Base-by-base conservation (phyloP, 179 eudicot genomes). In the Corrigiola litoralis region DNA sequence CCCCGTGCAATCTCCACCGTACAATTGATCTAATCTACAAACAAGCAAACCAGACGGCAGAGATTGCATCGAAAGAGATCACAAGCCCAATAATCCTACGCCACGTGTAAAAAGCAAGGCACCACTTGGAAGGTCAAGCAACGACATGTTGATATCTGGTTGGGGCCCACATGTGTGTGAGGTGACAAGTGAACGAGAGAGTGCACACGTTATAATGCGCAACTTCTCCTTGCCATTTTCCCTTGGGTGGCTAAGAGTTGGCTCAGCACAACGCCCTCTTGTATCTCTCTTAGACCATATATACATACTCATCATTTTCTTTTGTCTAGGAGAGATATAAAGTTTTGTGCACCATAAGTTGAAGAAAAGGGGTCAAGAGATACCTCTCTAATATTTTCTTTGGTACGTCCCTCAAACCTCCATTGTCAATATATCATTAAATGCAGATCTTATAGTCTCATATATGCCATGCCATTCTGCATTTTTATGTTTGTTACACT, bases 241-340 rank as follows among this genome's bases (percentile, higher is more conserved):
- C 9, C 12, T 38, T 13, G 32, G 40, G 61, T 54, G 61, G 31
- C 40, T 5, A 33, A 17, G 20, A 4, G 29, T 23, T 24, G 74
- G 75, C 66, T 70, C 65, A 66, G 17, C 61, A 38, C 55, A 38
- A 40, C 75, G 75, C 66, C 66, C 65, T 18, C 25, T n/a, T n/a
- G n/a, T n/a, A n/a, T n/a, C n/a, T n/a, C n/a, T n/a, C n/a, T n/a
- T n/a, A n/a, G n/a, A n/a, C n/a, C n/a, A n/a, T n/a, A n/a, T n/a
- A n/a, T n/a, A n/a, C n/a, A n/a, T n/a, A n/a, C n/a, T n/a, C n/a
- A n/a, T n/a, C n/a, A n/a, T n/a, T n/a, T n/a, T n/a, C n/a, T n/a
- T n/a, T n/a, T n/a, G n/a, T n/a, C n/a, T n/a, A n/a, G n/a, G 49
- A 65, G 50, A 65, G 61, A 53, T 27, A 66, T 8, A 44, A 38